Evolutionary conservation across 306 rosid genomes (phyloP).

Genomic region (Trifolium fragiferum): DNA sequence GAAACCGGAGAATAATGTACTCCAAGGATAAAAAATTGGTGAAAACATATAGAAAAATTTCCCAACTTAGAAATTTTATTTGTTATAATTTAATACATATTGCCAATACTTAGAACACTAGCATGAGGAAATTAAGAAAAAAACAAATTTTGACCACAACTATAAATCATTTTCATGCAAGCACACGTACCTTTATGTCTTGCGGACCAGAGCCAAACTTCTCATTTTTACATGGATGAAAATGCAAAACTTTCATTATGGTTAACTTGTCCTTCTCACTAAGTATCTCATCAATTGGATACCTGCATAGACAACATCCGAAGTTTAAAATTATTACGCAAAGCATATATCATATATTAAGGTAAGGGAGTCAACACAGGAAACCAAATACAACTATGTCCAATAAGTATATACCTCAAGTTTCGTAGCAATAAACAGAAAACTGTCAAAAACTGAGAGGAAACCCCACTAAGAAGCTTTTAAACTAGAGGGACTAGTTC

Average conservation of each 20-base stretch:
- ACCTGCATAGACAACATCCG: constrained; percentile 57
- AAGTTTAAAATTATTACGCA: constrained; percentile 27
- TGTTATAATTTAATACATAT: constrained; percentile 6
- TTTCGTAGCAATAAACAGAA: constrained; percentile 23
- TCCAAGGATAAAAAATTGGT: background rate
- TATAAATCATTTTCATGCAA: constrained; percentile 38
- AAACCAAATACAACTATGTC: constrained; percentile 24
- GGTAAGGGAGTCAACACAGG: constrained; percentile 29
- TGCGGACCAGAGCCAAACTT: constrained; percentile 70
- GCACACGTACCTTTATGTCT: constrained; percentile 66
- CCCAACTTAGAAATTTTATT: background rate
- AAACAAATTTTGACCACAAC: constrained; percentile 9
- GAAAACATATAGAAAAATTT: constrained; percentile 6
- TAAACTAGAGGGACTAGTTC: background rate
- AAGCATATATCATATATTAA: constrained; percentile 29
- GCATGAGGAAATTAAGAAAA: constrained; percentile 25
- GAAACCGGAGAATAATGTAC: background rate
- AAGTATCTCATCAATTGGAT: constrained; percentile 58
- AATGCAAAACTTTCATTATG: constrained; percentile 63
- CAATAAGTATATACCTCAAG: constrained; percentile 1
- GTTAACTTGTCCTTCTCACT: constrained; percentile 63
- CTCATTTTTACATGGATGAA: constrained; percentile 69
- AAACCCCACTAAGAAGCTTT: background rate
- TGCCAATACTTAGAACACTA: background rate
- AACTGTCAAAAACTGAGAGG: background rate